phyloP scores from a whole-genome alignment of 1,284 basidiomycete genomes.

The Caloboletus inedulis region DNA sequence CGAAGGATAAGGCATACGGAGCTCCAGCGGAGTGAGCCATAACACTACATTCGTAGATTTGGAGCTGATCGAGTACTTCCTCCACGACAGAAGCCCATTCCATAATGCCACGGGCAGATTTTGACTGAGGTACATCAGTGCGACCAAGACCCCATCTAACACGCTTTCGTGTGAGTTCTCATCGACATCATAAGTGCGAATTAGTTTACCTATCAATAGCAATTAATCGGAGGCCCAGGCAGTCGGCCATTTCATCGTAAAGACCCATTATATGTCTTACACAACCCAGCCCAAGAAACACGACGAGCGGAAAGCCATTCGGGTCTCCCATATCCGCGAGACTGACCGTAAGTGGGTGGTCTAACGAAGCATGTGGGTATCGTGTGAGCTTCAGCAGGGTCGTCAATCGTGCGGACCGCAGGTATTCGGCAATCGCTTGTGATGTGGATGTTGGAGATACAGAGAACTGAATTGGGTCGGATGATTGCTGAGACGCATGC shows the following conservation, averaged over 20 bases:
- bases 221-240: conserved; percentile 82
- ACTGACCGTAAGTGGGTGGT: conserved; percentile 79
- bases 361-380: conserved; percentile 71
- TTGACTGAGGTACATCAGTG: conserved; percentile 68
- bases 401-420: conserved; percentile 82
- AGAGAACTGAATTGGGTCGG: conserved; percentile 44
- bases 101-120: conserved; percentile 74
- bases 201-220: conserved; percentile 82
- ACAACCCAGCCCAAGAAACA: conserved; percentile 92
- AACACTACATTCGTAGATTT: conserved; percentile 78
- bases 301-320: conserved; percentile 79
- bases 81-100: conserved; percentile 91
- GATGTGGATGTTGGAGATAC: conserved; percentile 48
- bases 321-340: conserved; percentile 87
- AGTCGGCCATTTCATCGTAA: conserved; percentile 94
- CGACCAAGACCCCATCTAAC: conserved; percentile 89
- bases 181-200: not conserved
- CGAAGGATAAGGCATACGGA: conserved; percentile 90
- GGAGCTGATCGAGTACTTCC: conserved; percentile 81
- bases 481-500: conserved; percentile 43
- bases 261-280: conserved; percentile 92
- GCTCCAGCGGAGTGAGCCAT: conserved; percentile 97
- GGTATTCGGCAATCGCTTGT: conserved; percentile 77
- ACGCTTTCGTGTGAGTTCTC: conserved; percentile 13
- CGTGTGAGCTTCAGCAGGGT: conserved; percentile 76